Evolutionary conservation across 1,284 basidiomycete genomes (phyloP), one percentile per base, ranked within the genome.

Genomic region (Pterulicium gracile): DNA sequence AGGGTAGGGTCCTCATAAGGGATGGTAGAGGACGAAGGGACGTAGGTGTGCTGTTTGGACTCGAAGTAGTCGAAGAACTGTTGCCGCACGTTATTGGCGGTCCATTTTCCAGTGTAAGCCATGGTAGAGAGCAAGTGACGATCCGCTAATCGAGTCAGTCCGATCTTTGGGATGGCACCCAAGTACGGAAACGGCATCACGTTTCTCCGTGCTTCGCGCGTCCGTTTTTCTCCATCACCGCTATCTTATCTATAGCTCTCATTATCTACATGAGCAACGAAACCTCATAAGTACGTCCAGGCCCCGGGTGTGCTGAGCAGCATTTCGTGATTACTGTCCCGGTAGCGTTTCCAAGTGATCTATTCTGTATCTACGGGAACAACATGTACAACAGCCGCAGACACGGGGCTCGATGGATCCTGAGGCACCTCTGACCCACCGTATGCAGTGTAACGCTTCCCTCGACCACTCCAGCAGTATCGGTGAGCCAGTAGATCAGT

Each of bases 1-100:
- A 43, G 42, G 4, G 95, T 97, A 2, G 96, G 91, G 65, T 95
- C 92, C 54, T 98, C 95, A 65, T 93, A 97, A 1, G 95, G 95
- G 55, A 98, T 89, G 42, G 92, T 95, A 12, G 89, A 79, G 3
- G 89, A 93, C 40, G 90, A 95, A n/a, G 86, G 86, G 50, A 94
- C 90, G 63, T 92, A 96, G 27, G 86, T 86, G 66, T 98, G 96
- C 52, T 77, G 73, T 56, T 81, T 80, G 44, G 71, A 69, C 49
- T 79, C 71, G 67, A 98, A 98, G 69, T 61, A 76, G 49, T 67
- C 57, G 50, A 81, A 82, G 55, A 89, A 82, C 64, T 86, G 78
- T 69, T 88, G 79, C 52, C 87, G 79, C 53, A 86, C 82, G 64
- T 79, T 82, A 63, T 76, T 72, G 22, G 87, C 81, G 53, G 88